Base-by-base conservation (phyloP, 768 basidiomycete genomes). In the Leccinum fibrillosum region DNA sequence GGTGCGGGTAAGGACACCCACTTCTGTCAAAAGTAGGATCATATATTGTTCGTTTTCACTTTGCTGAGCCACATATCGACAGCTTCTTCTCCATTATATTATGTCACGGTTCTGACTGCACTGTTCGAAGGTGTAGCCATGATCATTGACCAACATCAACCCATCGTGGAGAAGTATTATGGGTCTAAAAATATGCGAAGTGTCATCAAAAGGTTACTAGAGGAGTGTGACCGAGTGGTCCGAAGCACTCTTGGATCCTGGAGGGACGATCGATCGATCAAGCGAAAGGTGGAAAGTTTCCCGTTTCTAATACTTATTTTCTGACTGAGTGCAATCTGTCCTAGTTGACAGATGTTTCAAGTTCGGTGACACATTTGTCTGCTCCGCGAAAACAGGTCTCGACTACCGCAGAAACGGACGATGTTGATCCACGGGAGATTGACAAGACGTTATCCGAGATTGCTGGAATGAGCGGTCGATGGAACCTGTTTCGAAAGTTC, bases 151-250 rank as follows among this genome's bases (percentile, higher is more conserved):
- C 97, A 99, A 67, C 97, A 99, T 69, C 96, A 97, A 64, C 92
- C 94, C 2, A 86, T 99, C 5, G 95, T 99, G 1, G 96, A 98
- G 69, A 98, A 97, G 74, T 98, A 99, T 74, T 99, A 99, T 66
- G 97, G 97, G 0, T 64, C 72, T 9, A 90, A 93, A 1, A 89
- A 89, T 71, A 98, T 98, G 96, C 76, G 79, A 44, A 81, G 74
- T 35, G 93, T 96, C 12, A 82, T 94, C 2, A 76, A 80, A 23
- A 80, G 86, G 45, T 77, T 99, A 8, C 72, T 97, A 50, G 83
- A 86, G 56, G 95, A 98, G 69, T 91, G 90, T 54, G 96, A 98
- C 72, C 79, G 86, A 32, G 89, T 96, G 17, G 86, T 92, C 0
- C 82, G 84, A 63, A 80, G 80, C 25, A 77, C 96, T 1, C 75